Evolutionary conservation across 2,329 filamentous ascomycete species (phyloP), one percentile per base, ranked within the genome.

Genomic region (Coniochaeta hoffmannii): DNA sequence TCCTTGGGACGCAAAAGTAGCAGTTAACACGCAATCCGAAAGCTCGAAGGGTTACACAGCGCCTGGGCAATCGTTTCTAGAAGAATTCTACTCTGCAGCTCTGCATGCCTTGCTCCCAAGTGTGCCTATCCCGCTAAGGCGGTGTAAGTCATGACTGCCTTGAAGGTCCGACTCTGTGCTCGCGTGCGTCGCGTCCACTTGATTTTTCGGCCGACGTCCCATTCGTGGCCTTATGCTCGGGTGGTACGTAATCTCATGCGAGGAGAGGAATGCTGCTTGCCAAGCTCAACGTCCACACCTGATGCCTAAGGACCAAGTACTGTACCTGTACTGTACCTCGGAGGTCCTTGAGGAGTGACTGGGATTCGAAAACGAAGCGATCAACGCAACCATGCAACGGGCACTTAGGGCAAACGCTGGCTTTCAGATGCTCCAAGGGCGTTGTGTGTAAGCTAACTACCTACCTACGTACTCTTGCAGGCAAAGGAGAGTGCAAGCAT

Each of bases 181-280:
- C 41, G 41, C 3, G 41, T 46, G 24, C 8, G 41, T 46, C 41
- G 41, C 41, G 41, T 46, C n/a, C 41, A 46, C 17, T 26, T 26
- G 26, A 14, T 28, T 24, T 12, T 12, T 15, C n/a, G 11, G 24
- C 41, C 12, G 26, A 28, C 19, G 2, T 46, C 12, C 26, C 41
- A 46, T 46, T 46, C 41, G 41, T 46, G 41, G 41, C 22, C 41
- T 9, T 46, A 46, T 12, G 41, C 22, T 46, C 41, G 19, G 41
- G 41, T 46, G 41, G 41, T 46, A 46, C 41, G 41, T 46, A 46
- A 46, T 22, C 24, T 46, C 41, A 46, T 46, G 41, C 41, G 26
- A n/a, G 41, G 10, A 46, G 12, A 26, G 12, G 34, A 11, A 24
- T 5, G 38, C 8, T 44, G 17, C 24, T 26, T 44, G 38, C 24